Evolutionary conservation across 2,329 filamentous ascomycete genomes (phyloP).

Genomic region (Microsporum audouinii): DNA sequence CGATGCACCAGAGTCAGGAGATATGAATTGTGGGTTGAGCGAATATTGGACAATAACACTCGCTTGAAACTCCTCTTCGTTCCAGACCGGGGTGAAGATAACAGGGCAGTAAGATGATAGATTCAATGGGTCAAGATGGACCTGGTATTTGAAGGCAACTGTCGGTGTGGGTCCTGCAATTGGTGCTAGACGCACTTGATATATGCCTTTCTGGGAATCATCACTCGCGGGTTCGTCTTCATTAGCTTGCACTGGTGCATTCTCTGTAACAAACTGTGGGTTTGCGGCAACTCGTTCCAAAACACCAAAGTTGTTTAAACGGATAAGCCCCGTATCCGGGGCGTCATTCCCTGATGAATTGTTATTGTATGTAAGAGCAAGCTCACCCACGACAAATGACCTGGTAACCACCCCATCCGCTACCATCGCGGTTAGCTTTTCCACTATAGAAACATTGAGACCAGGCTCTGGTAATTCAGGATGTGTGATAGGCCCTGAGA

Average conservation of each 20-base stretch:
- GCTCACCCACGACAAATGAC: constrained; percentile 70
- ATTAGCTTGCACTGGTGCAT: constrained; percentile 16
- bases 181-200: constrained; percentile 60
- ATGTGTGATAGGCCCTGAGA: constrained; percentile 60
- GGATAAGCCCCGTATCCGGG: constrained; percentile 51
- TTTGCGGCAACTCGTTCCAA: constrained; percentile 91
- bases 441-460: constrained; percentile 78
- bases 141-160: constrained; percentile 84
- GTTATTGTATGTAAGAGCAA: constrained; percentile 71
- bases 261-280: constrained; percentile 72
- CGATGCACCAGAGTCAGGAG: constrained; percentile 32
- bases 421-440: constrained; percentile 79
- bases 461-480: constrained; percentile 70
- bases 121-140: constrained; percentile 56
- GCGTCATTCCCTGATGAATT: constrained; percentile 24
- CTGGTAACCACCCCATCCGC: constrained; percentile 60
- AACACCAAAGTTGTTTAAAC: constrained; percentile 75
- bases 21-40: constrained; percentile 59
- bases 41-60: constrained; percentile 75
- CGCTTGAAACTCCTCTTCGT: constrained; percentile 71
- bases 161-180: constrained; percentile 53
- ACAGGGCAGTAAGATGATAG: constrained; percentile 56
- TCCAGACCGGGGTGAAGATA: constrained; percentile 65
- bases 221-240: constrained; percentile 28
- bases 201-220: constrained; percentile 59